phyloP scores from a whole-genome alignment of 164 flowering plant genomes.

The Chimonanthus salicifolius region DNA sequence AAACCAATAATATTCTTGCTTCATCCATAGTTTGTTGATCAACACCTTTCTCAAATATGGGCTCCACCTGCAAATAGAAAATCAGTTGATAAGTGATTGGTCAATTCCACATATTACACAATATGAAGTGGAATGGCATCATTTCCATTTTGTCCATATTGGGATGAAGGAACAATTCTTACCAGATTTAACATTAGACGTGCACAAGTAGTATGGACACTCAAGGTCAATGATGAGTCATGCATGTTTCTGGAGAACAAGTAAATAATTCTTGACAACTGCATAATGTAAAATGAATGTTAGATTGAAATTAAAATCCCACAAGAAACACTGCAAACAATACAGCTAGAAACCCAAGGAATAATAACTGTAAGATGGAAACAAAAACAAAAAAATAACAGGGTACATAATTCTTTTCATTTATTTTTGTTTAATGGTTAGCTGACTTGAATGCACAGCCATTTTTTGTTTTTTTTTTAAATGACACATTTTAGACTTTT shows the following conservation, averaged over 20 bases:
- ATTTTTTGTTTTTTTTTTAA: too few species aligned
- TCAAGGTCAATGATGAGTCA: slow-evolving; percentile 90
- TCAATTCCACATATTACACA: neutral
- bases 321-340: neutral
- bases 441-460: too few species aligned
- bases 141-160: neutral
- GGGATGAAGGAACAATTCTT: slow-evolving; percentile 1
- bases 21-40: slow-evolving; percentile 89
- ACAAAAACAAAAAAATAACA: neutral
- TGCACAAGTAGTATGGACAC: slow-evolving; percentile 98
- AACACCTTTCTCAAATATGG: slow-evolving; percentile 92
- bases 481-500: too few species aligned
- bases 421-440: too few species aligned
- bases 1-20: slow-evolving; percentile 78
- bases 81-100: neutral
- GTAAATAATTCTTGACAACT: slow-evolving; percentile 94
- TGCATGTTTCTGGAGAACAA: slow-evolving; percentile 99
- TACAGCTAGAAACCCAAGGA: neutral
- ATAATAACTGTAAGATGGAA: neutral
- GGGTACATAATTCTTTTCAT: neutral
- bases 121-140: neutral
- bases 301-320: neutral
- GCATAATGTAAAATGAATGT: slow-evolving; percentile 23
- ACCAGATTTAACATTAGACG: slow-evolving; percentile 99
- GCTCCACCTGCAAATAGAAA: slow-evolving; percentile 64